Evolutionary conservation across 1,139 yeast species (phyloP).

Genomic region (Zygosaccharomyces sapae): DNA sequence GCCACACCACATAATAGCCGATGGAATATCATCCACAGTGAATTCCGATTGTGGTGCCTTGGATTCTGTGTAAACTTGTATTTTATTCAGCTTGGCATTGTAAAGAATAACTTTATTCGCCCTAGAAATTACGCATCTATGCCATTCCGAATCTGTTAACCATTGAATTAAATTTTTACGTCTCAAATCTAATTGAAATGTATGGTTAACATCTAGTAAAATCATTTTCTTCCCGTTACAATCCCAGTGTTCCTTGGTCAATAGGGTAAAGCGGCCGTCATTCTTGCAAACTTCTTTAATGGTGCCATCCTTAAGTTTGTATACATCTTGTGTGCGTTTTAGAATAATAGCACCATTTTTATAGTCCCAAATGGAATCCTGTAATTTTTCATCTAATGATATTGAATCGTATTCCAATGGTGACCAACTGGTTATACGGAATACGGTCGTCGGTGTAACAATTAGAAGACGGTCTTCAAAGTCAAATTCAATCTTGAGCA

Average conservation of each 20-base stretch:
- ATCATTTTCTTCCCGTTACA: constrained; percentile 20
- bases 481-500: constrained; percentile 57
- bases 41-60: constrained; percentile 51
- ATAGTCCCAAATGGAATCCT: constrained; percentile 32
- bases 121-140: constrained; percentile 51
- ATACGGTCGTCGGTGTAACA: constrained; percentile 52
- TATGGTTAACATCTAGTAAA: constrained; percentile 25
- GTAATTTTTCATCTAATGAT: constrained; percentile 46
- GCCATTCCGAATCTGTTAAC: constrained; percentile 51
- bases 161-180: constrained; percentile 21
- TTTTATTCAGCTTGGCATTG: constrained; percentile 42
- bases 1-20: constrained; percentile 74
- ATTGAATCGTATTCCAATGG: constrained; percentile 69
- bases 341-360: constrained; percentile 22
- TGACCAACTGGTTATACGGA: constrained; percentile 41
- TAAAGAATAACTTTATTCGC: constrained; percentile 58
- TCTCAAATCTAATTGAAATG: constrained; percentile 17
- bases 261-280: constrained; percentile 22
- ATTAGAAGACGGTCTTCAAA: constrained; percentile 57
- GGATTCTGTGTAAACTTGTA: constrained; percentile 52
- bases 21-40: constrained; percentile 39
- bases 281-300: constrained; percentile 22
- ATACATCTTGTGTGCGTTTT: constrained; percentile 24
- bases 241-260: constrained; percentile 33
- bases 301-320: constrained; percentile 11